Evolutionary conservation across 805 yeast genomes (phyloP), one percentile per base, ranked within the genome.

Genomic region (Yamadazyma phyllophila): DNA sequence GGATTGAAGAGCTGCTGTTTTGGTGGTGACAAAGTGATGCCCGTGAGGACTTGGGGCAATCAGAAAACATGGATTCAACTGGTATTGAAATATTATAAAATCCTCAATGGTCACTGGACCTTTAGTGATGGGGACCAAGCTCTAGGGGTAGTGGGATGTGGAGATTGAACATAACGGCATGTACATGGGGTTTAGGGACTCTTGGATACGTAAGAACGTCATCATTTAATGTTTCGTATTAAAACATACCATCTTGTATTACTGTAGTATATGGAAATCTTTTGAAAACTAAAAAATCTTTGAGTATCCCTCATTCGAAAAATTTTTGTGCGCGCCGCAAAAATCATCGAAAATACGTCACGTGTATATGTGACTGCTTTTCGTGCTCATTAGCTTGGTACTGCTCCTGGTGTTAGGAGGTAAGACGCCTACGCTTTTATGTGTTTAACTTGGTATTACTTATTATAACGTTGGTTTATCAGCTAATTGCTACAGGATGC

Each of bases 191-290:
- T 26, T 26, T 29, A 29, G 24, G 24, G 24, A 20, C 24, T 20
- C 24, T 20, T 20, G 24, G 6, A 20, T 20, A 20, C 24, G 3
- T 20, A 20, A 20, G 24, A 20, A 20, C 6, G 24, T 20, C 24
- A 20, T 20, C 24, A 20, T 20, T 20, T 4, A 20, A 20, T 20
- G 31, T 29, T 29, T 29, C 31, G 13, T 29, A 26, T 26, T 31
- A 8, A 31, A 41, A 46, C 50, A 46, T 46, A 46, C 50, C 50
- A 46, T 46, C 50, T 46, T 46, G 50, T 31, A 46, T 46, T 39
- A 40, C 40, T 42, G 27, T 40, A 40, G 37, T 35, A 42, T 35
- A 35, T 42, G 36, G 45, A 42, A 42, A 42, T 24, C 34, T 15
- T 42, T 35, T 17, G 29, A 26, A 35, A 26, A 13, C 40, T 42